These are phyloP conservation scores for Lenwebbia sp. DNA, from an alignment of 345 rosid species.

Conservation along the genomic window DNA sequence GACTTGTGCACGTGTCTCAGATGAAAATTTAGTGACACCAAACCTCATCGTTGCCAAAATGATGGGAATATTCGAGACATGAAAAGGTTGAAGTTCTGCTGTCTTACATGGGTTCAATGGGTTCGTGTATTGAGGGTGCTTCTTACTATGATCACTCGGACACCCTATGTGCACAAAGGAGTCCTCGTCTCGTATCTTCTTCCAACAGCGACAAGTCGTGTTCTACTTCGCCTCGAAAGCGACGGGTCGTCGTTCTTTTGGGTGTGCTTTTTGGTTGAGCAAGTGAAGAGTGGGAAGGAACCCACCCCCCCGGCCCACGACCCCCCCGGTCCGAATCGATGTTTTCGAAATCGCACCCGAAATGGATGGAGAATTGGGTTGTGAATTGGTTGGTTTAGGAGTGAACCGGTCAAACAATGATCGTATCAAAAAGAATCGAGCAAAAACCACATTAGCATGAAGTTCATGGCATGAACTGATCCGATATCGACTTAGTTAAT, in stretches of 20 bases:
- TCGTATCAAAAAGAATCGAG: accelerated
- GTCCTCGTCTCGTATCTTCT: not conserved
- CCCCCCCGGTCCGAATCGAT: not conserved
- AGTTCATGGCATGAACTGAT: not conserved
- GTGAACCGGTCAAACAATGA: not conserved
- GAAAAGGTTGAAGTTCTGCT: not conserved
- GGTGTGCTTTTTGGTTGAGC: not conserved
- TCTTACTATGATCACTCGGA: not conserved
- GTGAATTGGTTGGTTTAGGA: not conserved
- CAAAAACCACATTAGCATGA: not conserved
- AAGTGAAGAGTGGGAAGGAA: not conserved
- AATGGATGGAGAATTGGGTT: not conserved
- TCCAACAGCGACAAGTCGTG: not conserved
- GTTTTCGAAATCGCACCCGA: not conserved
- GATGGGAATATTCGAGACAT: not conserved
- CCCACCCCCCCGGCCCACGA: not conserved
- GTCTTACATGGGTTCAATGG: not conserved
- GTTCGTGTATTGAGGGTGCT: not conserved
- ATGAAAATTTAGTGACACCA: not conserved
- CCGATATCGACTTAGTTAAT: not conserved
- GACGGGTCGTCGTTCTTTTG: not conserved
- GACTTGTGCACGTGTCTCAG: not conserved
- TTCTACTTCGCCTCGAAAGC: not conserved
- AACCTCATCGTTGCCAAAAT: not conserved
- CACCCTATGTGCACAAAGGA: not conserved